A percentile compares a stretch with the other conserved stretches of the same genome.
Conservation (phyloP, 2,329 filamentous ascomycete genomes). For the Neonectria coccinea region DNA sequence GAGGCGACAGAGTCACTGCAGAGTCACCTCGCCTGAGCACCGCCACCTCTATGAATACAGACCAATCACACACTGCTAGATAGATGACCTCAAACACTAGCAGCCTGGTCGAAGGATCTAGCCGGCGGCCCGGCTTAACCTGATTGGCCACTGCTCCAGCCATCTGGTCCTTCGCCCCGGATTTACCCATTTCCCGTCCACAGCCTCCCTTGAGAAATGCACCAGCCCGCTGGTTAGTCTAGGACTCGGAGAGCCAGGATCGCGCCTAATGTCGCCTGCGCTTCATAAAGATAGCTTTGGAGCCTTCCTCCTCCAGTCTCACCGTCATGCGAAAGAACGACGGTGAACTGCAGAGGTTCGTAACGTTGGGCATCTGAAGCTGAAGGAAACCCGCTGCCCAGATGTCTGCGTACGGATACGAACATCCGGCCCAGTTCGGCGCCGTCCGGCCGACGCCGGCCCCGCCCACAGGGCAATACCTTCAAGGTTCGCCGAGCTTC, state of each 20-base stretch:
- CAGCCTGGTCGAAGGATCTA: constrained; percentile 10
- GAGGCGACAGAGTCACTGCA: constrained; percentile 4
- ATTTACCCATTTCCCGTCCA: constrained; percentile 2
- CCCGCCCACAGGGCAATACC: constrained; percentile 15
- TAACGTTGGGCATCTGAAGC: constrained; percentile 7
- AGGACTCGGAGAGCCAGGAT: constrained; percentile 19
- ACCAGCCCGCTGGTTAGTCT: neutral
- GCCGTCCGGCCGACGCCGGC: neutral
- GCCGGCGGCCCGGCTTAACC: constrained; percentile 16
- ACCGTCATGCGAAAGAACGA: constrained; percentile 4
- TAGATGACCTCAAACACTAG: constrained; percentile 18
- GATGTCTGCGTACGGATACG: constrained; percentile 6
- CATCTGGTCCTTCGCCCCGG: neutral
- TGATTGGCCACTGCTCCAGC: constrained; percentile 10
- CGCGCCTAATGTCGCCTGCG: constrained; percentile 12
- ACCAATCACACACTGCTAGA: constrained; percentile 30
- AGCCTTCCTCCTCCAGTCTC: constrained; percentile 10
- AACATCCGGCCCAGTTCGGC: constrained; percentile 2
- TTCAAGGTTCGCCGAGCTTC: constrained; percentile 15
- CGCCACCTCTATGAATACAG: constrained; percentile 27
- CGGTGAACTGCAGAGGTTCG: constrained; percentile 6
- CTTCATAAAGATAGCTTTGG: constrained; percentile 25
- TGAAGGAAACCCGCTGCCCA: neutral
- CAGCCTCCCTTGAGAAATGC: neutral
- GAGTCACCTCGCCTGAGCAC: constrained; percentile 21